Conservation (phyloP, 164 flowering plant species). For the Sedum album region DNA sequence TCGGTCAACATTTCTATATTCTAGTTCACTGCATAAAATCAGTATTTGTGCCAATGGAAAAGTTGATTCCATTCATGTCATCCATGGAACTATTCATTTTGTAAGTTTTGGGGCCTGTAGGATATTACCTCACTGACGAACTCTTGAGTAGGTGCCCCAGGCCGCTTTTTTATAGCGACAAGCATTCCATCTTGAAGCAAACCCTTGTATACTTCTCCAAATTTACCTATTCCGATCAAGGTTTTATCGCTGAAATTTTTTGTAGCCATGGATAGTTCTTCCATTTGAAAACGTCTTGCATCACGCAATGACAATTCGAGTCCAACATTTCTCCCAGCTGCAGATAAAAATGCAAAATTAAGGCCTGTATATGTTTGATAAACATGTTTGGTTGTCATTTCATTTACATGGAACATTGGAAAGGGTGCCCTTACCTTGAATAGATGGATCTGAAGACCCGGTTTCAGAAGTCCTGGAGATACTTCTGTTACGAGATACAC, state of each 20-base stretch:
- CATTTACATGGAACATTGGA: not conserved
- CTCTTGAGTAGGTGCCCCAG: constrained; percentile 56
- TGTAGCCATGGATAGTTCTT: constrained; percentile 66
- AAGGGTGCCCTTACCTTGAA: constrained; percentile 47
- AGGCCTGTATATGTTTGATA: not conserved
- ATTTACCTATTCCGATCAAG: constrained; percentile 79
- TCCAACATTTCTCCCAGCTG: constrained; percentile 47
- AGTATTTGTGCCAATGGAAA: not conserved
- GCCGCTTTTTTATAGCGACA: constrained; percentile 77
- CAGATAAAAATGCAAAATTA: constrained; percentile 9
- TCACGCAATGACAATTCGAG: constrained; percentile 55
- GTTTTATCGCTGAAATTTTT: constrained; percentile 59
- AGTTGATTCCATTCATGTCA: not conserved
- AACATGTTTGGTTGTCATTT: not conserved
- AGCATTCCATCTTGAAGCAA: constrained; percentile 79
- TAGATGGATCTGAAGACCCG: constrained; percentile 79
- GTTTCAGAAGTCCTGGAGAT: constrained; percentile 76
- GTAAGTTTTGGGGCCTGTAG: not conserved
- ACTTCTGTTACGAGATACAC: constrained; percentile 35
- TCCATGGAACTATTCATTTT: not conserved
- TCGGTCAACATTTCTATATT: too few relatives aligned
- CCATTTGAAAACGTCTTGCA: constrained; percentile 55
- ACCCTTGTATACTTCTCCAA: constrained; percentile 85
- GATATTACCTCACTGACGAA: constrained; percentile 79
- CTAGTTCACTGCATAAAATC: not conserved